Evolutionary conservation across 208 protist species (phyloP).

Genomic region (Naegleria gruberi): DNA sequence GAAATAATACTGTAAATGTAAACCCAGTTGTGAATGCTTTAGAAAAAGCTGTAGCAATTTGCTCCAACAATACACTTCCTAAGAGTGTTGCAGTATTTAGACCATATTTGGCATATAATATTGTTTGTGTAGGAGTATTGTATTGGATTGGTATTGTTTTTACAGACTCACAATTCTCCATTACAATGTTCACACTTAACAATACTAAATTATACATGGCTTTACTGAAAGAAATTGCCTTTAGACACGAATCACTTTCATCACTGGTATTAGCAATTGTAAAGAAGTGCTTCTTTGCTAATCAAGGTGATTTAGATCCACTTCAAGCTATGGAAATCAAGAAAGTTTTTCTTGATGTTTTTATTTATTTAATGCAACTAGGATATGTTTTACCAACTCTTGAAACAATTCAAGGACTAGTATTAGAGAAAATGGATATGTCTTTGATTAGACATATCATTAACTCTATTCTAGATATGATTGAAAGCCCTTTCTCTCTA

Average conservation of each 20-base stretch:
- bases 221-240: slow-evolving; percentile 6
- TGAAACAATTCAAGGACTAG: not conserved
- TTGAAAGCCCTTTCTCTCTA: not conserved
- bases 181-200: not conserved
- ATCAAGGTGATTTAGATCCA: not conserved
- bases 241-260: not conserved
- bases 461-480: not conserved
- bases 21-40: not conserved
- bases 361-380: slow-evolving; percentile 8
- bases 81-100: not conserved
- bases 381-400: slow-evolving; percentile 12
- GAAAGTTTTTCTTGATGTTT: not conserved
- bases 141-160: not conserved
- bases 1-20: not conserved
- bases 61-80: not conserved
- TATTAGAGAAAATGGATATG: not conserved
- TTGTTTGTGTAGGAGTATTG: not conserved
- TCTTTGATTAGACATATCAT: not conserved
- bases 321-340: slow-evolving; percentile 9
- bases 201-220: slow-evolving; percentile 17
- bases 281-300: not conserved
- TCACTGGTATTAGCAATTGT: not conserved
- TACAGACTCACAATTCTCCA: not conserved
- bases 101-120: not conserved
- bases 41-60: not conserved